Conservation (phyloP, 306 rosid genomes). For the Prosopis cineraria region DNA sequence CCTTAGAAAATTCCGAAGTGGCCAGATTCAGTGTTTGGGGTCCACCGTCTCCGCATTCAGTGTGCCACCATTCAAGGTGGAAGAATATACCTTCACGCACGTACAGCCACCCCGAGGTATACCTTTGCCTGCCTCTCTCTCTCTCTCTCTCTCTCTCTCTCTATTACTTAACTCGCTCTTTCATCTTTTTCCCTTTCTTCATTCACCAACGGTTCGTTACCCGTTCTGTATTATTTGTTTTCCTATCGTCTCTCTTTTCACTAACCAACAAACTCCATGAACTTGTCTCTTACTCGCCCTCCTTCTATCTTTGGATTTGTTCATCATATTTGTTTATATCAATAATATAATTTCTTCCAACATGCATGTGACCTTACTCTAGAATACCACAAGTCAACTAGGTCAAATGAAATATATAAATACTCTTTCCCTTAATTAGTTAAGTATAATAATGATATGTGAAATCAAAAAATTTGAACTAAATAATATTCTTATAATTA, state of each 20-base stretch:
- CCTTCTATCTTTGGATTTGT: background rate
- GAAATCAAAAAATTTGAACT: too few relatives aligned
- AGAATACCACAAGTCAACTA: background rate
- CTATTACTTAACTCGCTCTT: too few relatives aligned
- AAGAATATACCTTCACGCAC: background rate
- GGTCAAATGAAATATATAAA: background rate
- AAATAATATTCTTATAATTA: too few relatives aligned
- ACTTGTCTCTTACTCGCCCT: background rate
- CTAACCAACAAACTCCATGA: background rate
- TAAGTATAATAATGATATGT: too few relatives aligned
- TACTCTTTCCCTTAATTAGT: too few relatives aligned
- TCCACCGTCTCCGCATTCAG: slow-evolving; percentile 25
- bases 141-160: too few relatives aligned
- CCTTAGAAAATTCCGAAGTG: slow-evolving; percentile 13
- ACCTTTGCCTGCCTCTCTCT: too few relatives aligned
- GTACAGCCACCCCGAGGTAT: too few relatives aligned
- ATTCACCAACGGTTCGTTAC: background rate
- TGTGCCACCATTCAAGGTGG: slow-evolving; percentile 35
- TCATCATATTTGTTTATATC: too few relatives aligned
- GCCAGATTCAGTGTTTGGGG: slow-evolving; percentile 6
- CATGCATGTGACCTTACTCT: background rate
- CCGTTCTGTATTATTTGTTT: background rate
- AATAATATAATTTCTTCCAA: background rate
- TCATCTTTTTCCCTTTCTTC: background rate
- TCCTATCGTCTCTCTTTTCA: background rate